Evolutionary conservation across 805 yeast genomes (phyloP), one percentile per base, ranked within the genome.

Genomic region (Starmerella bombi): DNA sequence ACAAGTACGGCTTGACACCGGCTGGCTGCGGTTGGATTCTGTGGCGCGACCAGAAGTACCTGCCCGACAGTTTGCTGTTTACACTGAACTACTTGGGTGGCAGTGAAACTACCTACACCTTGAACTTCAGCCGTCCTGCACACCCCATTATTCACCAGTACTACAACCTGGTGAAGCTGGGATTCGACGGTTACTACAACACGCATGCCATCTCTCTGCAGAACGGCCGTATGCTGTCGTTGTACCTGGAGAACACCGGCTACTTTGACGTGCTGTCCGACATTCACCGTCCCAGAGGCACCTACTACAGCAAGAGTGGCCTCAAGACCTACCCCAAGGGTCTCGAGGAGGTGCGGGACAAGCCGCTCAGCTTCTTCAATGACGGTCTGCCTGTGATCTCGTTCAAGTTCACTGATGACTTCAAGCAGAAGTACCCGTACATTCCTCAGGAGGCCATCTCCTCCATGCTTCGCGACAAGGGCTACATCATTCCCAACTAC

Each of bases 21-120:
- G 93, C 88, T 9, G 96, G 96, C 32, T 69, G 82, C 38, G 96
- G 96, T 40, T 85, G 94, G 94, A 75, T 85, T 46, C 62, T 85
- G 40, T 86, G 93, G 84, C 74, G 77, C 57, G 75, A 75, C 56
- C 65, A 67, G 32, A 50, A 63, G 31, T 70, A 68, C 54, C 66
- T 85, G 47, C 91, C 95, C 19, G 67, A 75, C 43, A 74, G 73
- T 46, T 67, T 85, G 48, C 71, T 78, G 52, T 85, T 85, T 63
- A 77, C 80, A 49, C 67, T 85, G 55, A 76, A 77, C 57, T 85
- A 85, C 59, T 67, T 85, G 31, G 96, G 96, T 25, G 93, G 94
- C 18, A 69, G 77, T 5, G 95, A 85, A 60, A 88, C 80, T 59
- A 78, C 91, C 20, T 86, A 75, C 65, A 82, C 77, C 29, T 69